Evolutionary conservation across 208 protist genomes (phyloP), one percentile per base, ranked within the genome.

Genomic region (Lotmaria passim): DNA sequence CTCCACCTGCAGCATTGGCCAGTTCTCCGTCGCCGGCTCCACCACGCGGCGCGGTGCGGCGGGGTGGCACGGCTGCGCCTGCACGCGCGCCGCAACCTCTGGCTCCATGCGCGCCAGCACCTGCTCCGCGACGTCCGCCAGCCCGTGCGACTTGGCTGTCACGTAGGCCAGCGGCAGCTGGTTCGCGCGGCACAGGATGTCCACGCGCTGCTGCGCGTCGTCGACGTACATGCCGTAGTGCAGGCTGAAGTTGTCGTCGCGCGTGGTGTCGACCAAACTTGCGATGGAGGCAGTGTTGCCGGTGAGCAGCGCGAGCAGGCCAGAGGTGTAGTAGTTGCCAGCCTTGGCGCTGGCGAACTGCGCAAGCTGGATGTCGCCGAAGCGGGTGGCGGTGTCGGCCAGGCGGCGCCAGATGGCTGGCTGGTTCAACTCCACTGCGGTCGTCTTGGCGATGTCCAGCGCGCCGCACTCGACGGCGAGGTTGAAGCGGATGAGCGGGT

Each of bases 391-490:
- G 33, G 93, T 96, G 21, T 90, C 85, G 24, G 94, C 97, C 14
- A 99, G 91, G 30, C 78, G 69, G 31, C 87, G 75, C 98, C 98
- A 99, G 66, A 89, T 87, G 8, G 87, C 81, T 43, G 86, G 82
- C 30, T 98, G 79, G 53, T 99, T 93, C 11, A 99, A 77, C 66
- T 94, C 87, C 26, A 87, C 75, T 30, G 98, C 98, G 8, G 83
- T 89, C 41, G 93, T 51, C 75, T 87, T 87, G 47, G 96, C 96
- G 53, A 94, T 88, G 26, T 99, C 93, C 31, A 99, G 86, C 58
- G 98, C 97, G 23, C 98, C 98, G 78, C 98, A 99, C 78, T 99
- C 98, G 24, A 99, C 66, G 7, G 98, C 98, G 1, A 99, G 89
- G 70, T 98, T 93, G 87, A 99, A 99, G 52, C 97, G 90, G 3